Evolutionary conservation across 176 grass and related monocot species (phyloP).

Genomic region (Musa itinerans): DNA sequence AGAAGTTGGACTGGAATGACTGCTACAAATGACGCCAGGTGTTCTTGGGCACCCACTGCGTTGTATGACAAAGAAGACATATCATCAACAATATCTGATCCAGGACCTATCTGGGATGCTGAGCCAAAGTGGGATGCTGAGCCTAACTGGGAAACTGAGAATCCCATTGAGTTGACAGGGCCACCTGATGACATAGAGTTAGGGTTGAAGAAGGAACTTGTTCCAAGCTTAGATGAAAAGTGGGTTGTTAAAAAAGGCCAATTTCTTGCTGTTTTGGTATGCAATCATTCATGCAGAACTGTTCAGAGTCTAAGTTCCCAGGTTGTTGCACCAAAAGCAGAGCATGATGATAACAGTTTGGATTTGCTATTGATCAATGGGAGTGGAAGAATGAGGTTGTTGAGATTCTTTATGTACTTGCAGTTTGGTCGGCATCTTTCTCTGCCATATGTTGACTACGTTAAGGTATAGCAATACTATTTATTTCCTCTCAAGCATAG

Average conservation of each 20-base stretch:
- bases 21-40: conserved; percentile 40
- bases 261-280: conserved; percentile 87
- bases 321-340: conserved; percentile 75
- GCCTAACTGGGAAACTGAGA: conserved; percentile 52
- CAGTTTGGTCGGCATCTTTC: conserved; percentile 90
- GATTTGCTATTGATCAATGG: conserved; percentile 86
- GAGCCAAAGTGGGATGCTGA: conserved; percentile 72
- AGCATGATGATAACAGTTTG: conserved; percentile 81
- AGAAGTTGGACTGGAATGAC: conserved; percentile 45
- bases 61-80: conserved; percentile 90
- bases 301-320: conserved; percentile 98
- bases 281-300: conserved; percentile 89
- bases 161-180: conserved; percentile 54
- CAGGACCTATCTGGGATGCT: conserved; percentile 77
- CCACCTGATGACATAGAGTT: conserved; percentile 38
- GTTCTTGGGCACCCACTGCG: conserved; percentile 65
- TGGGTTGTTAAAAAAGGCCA: conserved; percentile 89
- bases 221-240: conserved; percentile 92
- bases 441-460: conserved; percentile 85
- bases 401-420: conserved; percentile 84
- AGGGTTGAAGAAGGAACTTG: conserved; percentile 43
- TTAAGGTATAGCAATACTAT: conserved; percentile 56
- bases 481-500: neutral
- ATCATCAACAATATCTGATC: conserved; percentile 90
- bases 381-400: conserved; percentile 72